A percentile compares a stretch with the other conserved stretches of the same genome.
Evolutionary conservation across 352 stramenopile genomes (phyloP).

Genomic region (Halophytophthora polymorphica): DNA sequence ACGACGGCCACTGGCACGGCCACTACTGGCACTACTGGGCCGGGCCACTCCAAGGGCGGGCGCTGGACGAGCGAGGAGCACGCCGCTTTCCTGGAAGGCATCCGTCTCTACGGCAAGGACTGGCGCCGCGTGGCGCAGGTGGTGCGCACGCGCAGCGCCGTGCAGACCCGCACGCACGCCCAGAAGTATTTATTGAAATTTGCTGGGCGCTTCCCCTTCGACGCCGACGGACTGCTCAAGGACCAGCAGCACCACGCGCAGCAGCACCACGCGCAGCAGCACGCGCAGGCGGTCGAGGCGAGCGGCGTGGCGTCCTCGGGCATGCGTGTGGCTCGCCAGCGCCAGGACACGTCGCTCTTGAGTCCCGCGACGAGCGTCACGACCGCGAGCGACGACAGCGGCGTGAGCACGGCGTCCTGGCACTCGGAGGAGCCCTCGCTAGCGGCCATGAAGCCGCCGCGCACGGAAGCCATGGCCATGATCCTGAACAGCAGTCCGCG

Average conservation of each 20-base stretch:
- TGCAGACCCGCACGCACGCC: constrained; percentile 86
- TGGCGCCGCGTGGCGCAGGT: constrained; percentile 83
- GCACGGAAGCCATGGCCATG: constrained; percentile 65
- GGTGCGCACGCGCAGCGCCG: constrained; percentile 78
- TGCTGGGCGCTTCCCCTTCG: constrained; percentile 74
- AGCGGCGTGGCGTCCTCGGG: not conserved
- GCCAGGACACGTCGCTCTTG: constrained; percentile 14
- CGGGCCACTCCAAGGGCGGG: constrained; percentile 61
- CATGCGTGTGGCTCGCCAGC: not conserved
- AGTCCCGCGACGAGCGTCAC: constrained; percentile 34
- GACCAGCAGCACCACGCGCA: constrained; percentile 24
- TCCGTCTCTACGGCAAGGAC: constrained; percentile 86
- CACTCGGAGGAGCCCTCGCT: constrained; percentile 23
- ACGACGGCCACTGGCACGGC: too few relatives aligned
- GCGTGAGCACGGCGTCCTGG: constrained; percentile 32
- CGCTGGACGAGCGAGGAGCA: constrained; percentile 89
- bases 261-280: constrained; percentile 10
- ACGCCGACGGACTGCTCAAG: constrained; percentile 44
- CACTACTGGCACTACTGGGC: too few relatives aligned
- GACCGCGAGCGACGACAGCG: constrained; percentile 25
- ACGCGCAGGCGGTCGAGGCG: not conserved
- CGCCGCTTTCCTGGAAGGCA: constrained; percentile 80
- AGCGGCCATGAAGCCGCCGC: constrained; percentile 9
- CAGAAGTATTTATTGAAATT: constrained; percentile 94
- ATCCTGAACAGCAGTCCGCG: constrained; percentile 68